These are phyloP conservation scores for Bipolaris victoriae DNA, from an alignment of 2,329 filamentous ascomycete species.

Conservation along the genomic window DNA sequence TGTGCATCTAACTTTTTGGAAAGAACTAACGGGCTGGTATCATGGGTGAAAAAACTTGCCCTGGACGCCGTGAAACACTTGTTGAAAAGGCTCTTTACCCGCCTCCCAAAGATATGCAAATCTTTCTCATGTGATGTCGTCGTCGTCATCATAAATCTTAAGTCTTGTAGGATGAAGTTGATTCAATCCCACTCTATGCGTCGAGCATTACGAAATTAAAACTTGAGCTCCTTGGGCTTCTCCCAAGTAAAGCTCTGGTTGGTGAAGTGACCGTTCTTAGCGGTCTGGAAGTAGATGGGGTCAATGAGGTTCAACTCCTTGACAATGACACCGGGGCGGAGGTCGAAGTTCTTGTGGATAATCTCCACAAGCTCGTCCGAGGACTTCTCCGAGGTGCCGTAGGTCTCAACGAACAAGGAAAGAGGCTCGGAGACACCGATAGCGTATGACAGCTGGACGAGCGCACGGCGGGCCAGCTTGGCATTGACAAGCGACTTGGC, in stretches of 20 bases:
- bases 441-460: constrained; percentile 98
- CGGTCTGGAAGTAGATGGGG: constrained; percentile 97
- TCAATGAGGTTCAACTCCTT: constrained; percentile 93
- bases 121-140: constrained; percentile 31
- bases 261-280: constrained; percentile 99
- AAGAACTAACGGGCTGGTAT: constrained; percentile 37
- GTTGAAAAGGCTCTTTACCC: constrained; percentile 48
- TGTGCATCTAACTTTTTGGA: constrained; percentile 41
- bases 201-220: constrained; percentile 62
- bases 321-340: constrained; percentile 97
- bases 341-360: constrained; percentile 94
- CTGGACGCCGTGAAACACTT: constrained; percentile 48
- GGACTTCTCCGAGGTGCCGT: constrained; percentile 88
- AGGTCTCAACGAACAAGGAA: constrained; percentile 96
- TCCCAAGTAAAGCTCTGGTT: constrained; percentile 99
- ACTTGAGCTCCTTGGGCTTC: constrained; percentile 93
- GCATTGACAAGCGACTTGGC: constrained; percentile 95
- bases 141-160: constrained; percentile 20
- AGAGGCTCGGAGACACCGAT: constrained; percentile 98
- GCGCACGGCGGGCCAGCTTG: constrained; percentile 85
- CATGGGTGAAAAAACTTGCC: constrained; percentile 34
- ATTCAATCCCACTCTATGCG: constrained; percentile 48
- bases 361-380: constrained; percentile 95
- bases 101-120: constrained; percentile 48
- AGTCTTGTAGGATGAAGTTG: constrained; percentile 48